Evolutionary conservation across 257 asterid species (phyloP), one percentile per base, ranked within the genome.

Genomic region (Euphrasia confusa): DNA sequence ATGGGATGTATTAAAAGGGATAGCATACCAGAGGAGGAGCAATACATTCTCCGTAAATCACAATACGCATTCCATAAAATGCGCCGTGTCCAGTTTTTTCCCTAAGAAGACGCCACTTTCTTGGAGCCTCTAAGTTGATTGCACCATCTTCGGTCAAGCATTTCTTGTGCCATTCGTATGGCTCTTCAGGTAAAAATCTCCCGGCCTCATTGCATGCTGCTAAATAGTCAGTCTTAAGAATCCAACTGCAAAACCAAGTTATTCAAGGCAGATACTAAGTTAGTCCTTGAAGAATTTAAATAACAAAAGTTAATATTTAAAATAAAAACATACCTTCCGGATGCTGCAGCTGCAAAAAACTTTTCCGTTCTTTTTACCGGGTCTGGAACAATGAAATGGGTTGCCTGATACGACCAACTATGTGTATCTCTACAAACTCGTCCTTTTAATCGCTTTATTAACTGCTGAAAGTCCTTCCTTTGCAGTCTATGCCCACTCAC

Each of bases 281-380:
- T 53, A 56, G 17, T 55, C 49, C 35, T 40, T 47, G 32, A 32
- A 60, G 60, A 45, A 54, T n/a, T n/a, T n/a, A n/a, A n/a, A n/a
- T n/a, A n/a, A n/a, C n/a, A n/a, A n/a, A n/a, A n/a, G n/a, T n/a
- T n/a, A n/a, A n/a, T n/a, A n/a, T n/a, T n/a, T n/a, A n/a, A n/a
- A n/a, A n/a, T n/a, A n/a, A n/a, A n/a, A 89, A 97, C 97, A 48
- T 78, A 89, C 99, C 97, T 83, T 82, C 99, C 99, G 47, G 99
- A 87, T 42, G 99, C 95, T 14, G 92, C 97, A 68, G 97, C 97
- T 27, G 97, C 99, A 28, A 93, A 93, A 57, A 93, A 77, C 71
- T 93, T 93, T 69, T 93, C 99, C 0, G 99, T 93, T 82, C 99
- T 77, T 69, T 83, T 76, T 11, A 89, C 40, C 10, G 97, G 97